Base-by-base conservation (phyloP, 1,139 yeast genomes). In the Saccharomyces hybrid region DNA sequence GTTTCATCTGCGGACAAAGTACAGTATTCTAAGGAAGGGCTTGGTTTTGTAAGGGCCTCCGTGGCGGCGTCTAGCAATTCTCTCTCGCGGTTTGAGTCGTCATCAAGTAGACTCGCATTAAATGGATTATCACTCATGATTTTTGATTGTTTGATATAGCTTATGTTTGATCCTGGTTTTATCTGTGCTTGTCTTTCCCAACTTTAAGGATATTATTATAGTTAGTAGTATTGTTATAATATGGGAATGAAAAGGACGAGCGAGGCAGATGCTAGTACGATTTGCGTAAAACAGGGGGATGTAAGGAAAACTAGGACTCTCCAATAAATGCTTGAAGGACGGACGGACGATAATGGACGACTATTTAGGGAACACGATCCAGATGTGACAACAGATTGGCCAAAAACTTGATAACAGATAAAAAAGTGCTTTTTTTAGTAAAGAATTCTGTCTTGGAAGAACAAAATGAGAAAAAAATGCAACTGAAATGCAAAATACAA, bases 1-100 rank as follows among this genome's bases (percentile, higher is more conserved):
- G 91, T 82, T 48, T 87, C 87, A 34, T 81, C 85, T 3, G 81
- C 76, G 0, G 89, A 70, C 57, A 79, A 70, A 31, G 78, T 77
- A 62, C 89, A 79, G 69, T 72, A 89, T 55, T 65, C 63, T 47
- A 63, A 56, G 23, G 75, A 72, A 0, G 76, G 70, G 5, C 63
- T 63, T 2, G 71, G 70, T 46, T 61, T 66, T 1, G 66, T 54
- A 1, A 70, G 63, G 1, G 67, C 61, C 6, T 61, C 60, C 2
- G 64, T 47, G 4, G 66, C 58, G 27, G 56, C 54, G n/a, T 53
- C 55, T 27, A 55, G 38, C 14, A 42, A 53, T 50, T 51, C 52
- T 48, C 46, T 50, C 26, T 54, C 59, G 6, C 51, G 48, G 16
- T 42, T n/a, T 9, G 19, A 19, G 16, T 47, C 49, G 19, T 56